Conservation (phyloP, 441 rosid genomes). For the Aquilaria agallochum region DNA sequence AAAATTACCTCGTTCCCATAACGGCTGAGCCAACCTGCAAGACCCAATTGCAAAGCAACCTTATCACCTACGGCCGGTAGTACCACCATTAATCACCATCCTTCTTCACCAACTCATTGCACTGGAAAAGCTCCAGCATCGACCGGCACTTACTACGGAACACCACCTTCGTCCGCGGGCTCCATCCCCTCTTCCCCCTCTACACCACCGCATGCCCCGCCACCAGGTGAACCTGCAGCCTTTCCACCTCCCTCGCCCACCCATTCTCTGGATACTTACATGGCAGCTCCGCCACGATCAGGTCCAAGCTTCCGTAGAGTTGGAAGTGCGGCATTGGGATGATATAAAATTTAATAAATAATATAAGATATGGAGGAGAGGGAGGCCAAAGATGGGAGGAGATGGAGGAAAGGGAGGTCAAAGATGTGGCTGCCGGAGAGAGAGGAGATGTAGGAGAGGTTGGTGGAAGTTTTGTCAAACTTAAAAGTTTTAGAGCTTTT, state of each 20-base stretch:
- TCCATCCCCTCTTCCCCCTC: conserved; percentile 57
- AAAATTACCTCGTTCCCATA: conserved; percentile 63
- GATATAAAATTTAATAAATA: too few species aligned
- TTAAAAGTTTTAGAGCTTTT: too few species aligned
- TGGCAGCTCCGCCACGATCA: conserved; percentile 72
- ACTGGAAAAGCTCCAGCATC: conserved; percentile 81
- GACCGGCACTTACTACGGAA: conserved; percentile 82
- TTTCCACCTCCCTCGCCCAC: conserved; percentile 72
- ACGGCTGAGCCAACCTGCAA: conserved; percentile 70
- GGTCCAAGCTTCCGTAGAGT: conserved; percentile 44
- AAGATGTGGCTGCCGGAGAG: too few species aligned
- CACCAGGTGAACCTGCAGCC: conserved; percentile 77
- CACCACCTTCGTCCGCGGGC: conserved; percentile 58
- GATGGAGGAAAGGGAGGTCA: too few species aligned
- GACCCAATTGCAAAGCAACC: conserved; percentile 79
- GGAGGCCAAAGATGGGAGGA: too few species aligned
- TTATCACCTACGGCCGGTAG: conserved; percentile 48
- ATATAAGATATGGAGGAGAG: too few species aligned
- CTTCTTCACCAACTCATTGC: conserved; percentile 65
- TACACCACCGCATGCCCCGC: conserved; percentile 62
- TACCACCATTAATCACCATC: conserved; percentile 80
- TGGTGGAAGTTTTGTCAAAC: too few species aligned
- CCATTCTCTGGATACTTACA: conserved; percentile 66
- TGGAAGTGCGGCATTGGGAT: conserved; percentile 75
- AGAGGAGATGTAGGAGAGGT: too few species aligned